Percentiles rank a stretch among this genome's conserved stretches.
Conservation (phyloP, 768 basidiomycete species). For the Chalciporus piperatus region DNA sequence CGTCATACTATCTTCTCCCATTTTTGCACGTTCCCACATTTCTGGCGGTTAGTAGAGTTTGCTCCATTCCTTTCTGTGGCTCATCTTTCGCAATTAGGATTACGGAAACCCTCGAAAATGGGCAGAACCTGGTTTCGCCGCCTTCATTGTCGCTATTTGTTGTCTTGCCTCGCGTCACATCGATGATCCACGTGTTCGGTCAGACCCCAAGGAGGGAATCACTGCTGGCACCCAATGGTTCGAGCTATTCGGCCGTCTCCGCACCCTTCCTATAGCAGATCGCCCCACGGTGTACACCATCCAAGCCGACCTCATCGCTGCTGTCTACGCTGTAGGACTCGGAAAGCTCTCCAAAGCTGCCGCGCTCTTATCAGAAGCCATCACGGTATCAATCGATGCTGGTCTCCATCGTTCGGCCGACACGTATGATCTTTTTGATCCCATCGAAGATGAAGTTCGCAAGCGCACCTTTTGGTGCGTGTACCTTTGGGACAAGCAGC, state of each 20-base stretch:
- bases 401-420: conserved; percentile 87
- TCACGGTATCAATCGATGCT: conserved; percentile 85
- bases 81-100: conserved; percentile 48
- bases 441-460: conserved; percentile 86
- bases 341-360: conserved; percentile 88
- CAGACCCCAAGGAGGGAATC: conserved; percentile 78
- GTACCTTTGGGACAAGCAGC: conserved; percentile 95
- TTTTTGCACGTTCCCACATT: conserved; percentile 92
- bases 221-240: conserved; percentile 92
- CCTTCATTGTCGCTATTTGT: conserved; percentile 91
- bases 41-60: conserved; percentile 52
- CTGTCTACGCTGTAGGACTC: conserved; percentile 87
- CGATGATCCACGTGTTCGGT: conserved; percentile 86
- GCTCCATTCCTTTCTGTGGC: conserved; percentile 10
- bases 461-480: conserved; percentile 97
- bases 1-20: conserved; percentile 89
- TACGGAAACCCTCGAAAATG: conserved; percentile 94
- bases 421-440: conserved; percentile 82
- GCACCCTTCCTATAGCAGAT: conserved; percentile 87
- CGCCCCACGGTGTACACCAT: conserved; percentile 89
- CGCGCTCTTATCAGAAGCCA: conserved; percentile 79
- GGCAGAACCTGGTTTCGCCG: conserved; percentile 93
- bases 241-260: conserved; percentile 79
- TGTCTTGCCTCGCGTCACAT: conserved; percentile 90
- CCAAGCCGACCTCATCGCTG: conserved; percentile 88